Evolutionary conservation across 73 alveolate genomes (phyloP).

Genomic region (Tetrahymena borealis): DNA sequence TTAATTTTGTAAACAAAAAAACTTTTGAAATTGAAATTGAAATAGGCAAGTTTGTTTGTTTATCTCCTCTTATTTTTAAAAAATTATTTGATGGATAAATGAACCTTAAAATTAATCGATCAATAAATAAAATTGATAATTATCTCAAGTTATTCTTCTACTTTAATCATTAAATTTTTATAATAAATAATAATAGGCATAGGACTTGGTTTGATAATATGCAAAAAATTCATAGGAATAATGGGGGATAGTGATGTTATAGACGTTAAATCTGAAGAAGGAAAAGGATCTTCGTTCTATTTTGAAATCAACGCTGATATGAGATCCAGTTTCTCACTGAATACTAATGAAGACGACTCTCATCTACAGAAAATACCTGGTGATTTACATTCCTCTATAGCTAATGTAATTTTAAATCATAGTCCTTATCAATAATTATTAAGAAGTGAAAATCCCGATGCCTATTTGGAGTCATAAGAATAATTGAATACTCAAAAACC

Average conservation of each 20-base stretch:
- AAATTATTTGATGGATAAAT: no score
- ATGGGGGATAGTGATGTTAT: background rate
- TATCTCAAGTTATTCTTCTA: no score
- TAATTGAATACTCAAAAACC: background rate
- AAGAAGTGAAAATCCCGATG: background rate
- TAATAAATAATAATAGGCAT: background rate
- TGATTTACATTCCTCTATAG: background rate
- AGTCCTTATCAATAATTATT: background rate
- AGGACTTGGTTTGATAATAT: background rate
- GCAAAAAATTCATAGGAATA: background rate
- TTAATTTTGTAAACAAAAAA: no score
- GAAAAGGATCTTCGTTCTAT: background rate
- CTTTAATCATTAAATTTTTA: no score
- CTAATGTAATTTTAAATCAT: no score
- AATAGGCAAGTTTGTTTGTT: no score
- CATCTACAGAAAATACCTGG: no score
- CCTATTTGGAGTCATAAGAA: background rate
- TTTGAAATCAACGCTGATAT: background rate
- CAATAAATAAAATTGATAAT: no score
- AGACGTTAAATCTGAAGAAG: background rate
- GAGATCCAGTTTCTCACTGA: background rate
- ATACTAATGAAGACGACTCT: background rate
- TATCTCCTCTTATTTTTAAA: no score
- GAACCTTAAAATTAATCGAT: no score
- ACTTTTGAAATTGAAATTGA: no score